Evolutionary conservation across 176 grass and related monocot species (phyloP).

Genomic region (Microstegium vimineum): DNA sequence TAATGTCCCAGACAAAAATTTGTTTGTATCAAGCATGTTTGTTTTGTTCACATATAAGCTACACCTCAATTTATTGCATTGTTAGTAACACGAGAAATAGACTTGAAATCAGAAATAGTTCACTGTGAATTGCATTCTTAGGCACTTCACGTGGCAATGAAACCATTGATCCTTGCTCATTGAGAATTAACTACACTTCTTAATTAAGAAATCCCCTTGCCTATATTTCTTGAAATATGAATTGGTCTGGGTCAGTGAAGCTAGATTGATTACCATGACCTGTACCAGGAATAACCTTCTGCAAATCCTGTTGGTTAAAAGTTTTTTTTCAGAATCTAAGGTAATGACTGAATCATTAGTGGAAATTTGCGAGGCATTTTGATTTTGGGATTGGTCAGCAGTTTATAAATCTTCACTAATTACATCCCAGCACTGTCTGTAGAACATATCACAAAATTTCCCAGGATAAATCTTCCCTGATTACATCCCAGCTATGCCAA

Average conservation of each 20-base stretch:
- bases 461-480: no score
- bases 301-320: background rate
- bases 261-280: background rate
- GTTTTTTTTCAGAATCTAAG: background rate
- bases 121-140: background rate
- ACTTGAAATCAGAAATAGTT: background rate
- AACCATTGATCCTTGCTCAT: background rate
- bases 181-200: background rate
- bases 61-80: background rate
- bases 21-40: background rate
- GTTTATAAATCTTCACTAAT: background rate
- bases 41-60: background rate
- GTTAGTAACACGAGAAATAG: background rate
- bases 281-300: background rate
- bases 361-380: background rate
- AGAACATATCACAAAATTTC: background rate
- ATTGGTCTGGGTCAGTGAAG: conserved; percentile 4
- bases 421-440: background rate
- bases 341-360: background rate
- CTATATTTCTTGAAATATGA: conserved; percentile 2
- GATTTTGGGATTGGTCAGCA: background rate
- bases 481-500: no score
- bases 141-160: background rate
- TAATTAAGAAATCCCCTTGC: background rate
- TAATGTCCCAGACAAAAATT: background rate